Evolutionary conservation across 2,329 filamentous ascomycete species (phyloP), one percentile per base, ranked within the genome.

Genomic region (Pseudohalonectria lignicola): DNA sequence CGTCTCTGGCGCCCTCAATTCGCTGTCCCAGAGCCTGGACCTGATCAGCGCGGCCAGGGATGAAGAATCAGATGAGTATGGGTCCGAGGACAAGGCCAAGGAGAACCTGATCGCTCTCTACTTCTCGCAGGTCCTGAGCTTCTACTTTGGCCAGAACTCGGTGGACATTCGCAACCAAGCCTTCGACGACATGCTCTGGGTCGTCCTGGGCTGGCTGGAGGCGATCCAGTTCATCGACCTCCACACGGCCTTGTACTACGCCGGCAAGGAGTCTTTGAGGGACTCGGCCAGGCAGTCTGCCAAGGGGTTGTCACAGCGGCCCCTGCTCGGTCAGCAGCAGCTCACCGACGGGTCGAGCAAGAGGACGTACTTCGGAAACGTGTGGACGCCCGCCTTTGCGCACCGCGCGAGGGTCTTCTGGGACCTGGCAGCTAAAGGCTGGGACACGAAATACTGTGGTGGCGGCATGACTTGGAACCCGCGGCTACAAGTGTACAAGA

Each of bases 391-490:
- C 1, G 71, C 81, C 0, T 95, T 92, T 54, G 81, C 88, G 1
- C 85, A 93, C 52, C 76, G 90, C 31, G 80, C 87, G 1, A 76
- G 83, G 31, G 62, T 92, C 12, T 95, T 95, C 60, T 94, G 88
- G 71, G 82, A 88, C 21, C 63, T 94, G 28, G 83, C 85, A 5
- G 71, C 76, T 5, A 63, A 70, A 10, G 86, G 90, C 5, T 96
- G 88, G 86, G 83, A 93, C 52, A 82, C 74, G 17, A 69, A 67
- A 18, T 70, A 94, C 5, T 96, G 90, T 50, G 74, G 73, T 4
- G 90, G 90, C 17, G 90, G 90, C 32, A 93, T 96, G 83, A 73
- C 78, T 12, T 96, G 90, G 90, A 93, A 84, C 47, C 86, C 86
- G 3, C 74, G 76, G 26, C 62, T 90, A 20, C 59, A 70, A 29